Base-by-base conservation (phyloP, 2,329 filamentous ascomycete genomes). In the Lecanicillium sp. region DNA sequence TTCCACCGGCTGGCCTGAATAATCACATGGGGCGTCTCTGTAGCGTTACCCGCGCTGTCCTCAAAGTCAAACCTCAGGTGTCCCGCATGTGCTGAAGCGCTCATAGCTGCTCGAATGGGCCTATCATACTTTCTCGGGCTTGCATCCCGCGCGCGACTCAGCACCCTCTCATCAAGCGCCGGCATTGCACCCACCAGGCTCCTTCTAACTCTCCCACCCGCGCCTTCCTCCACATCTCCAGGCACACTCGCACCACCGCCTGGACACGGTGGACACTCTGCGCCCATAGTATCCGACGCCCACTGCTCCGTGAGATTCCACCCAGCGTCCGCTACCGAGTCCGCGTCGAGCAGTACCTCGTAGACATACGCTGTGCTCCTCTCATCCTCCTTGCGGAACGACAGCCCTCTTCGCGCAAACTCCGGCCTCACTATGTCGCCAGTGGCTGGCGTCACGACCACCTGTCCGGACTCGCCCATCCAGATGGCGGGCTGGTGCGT, bases 401-500 rank as follows among this genome's bases (percentile, higher is more conserved):
- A 53, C 23, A 70, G 57, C 5, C 64, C 71, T 4, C 70, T 59
- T 36, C 71, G 62, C 35, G 66, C 58, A 51, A 74, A 74, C 7
- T 66, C 52, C 1, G 59, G 55, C 27, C 56, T 54, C 2, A 61
- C 51, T 9, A 17, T 19, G 9, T 61, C 55, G 9, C 64, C 62
- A 35, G 69, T 58, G 0, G 71, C 68, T 0, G 71, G 66, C 32
- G 58, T 62, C 3, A 75, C 38, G 3, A 73, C 66, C 1, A 71
- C 61, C 54, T 73, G 70, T 6, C 72, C 71, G 10, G 67, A 62
- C 54, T 75, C 71, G 3, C 71, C 72, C 69, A 75, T 74, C 71
- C 72, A 74, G n/a, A 75, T 75, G 0, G 72, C 72, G 0, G 72
- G 72, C 52, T 74, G 71, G 48, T 74, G 71, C 1, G 71, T 74